A percentile compares a stretch with the other conserved stretches of the same genome.
Conservation (phyloP, 371 early-diverging fungal genomes). For the Syncephalastrum sp. region DNA sequence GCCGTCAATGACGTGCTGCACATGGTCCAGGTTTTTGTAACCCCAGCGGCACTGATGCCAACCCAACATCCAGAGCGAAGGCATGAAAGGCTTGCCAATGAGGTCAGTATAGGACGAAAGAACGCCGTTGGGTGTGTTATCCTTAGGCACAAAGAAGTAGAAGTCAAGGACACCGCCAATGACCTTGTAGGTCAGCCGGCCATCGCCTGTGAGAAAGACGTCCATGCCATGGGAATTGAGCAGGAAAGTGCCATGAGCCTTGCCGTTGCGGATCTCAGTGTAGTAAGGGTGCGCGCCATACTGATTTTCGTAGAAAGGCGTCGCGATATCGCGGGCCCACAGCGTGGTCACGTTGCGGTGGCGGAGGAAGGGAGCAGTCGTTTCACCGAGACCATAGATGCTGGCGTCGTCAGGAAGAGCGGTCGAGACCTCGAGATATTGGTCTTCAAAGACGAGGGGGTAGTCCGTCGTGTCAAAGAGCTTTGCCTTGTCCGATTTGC, state of each 20-base stretch:
- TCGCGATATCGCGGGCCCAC: slow-evolving; percentile 60
- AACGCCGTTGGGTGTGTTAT: slow-evolving; percentile 51
- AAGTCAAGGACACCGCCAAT: slow-evolving; percentile 70
- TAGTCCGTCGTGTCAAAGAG: slow-evolving; percentile 62
- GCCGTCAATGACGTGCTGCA: slow-evolving; percentile 45
- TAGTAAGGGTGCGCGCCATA: slow-evolving; percentile 77
- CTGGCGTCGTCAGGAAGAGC: slow-evolving; percentile 54
- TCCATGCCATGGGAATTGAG: slow-evolving; percentile 77
- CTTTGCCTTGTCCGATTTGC: slow-evolving; percentile 45
- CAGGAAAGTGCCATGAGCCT: slow-evolving; percentile 58
- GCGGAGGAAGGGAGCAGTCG: slow-evolving; percentile 42
- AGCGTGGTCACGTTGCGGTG: slow-evolving; percentile 33
- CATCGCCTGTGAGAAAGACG: slow-evolving; percentile 44
- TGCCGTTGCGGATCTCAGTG: slow-evolving; percentile 61
- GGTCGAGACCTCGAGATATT: slow-evolving; percentile 65
- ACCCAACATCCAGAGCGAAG: slow-evolving; percentile 54
- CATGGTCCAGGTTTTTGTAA: slow-evolving; percentile 57
- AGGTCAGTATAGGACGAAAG: slow-evolving; percentile 66
- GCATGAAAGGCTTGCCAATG: slow-evolving; percentile 63
- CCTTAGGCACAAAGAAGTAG: slow-evolving; percentile 59
- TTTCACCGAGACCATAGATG: slow-evolving; percentile 73
- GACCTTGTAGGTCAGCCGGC: slow-evolving; percentile 52
- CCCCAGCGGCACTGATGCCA: slow-evolving; percentile 76
- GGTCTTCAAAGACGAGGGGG: slow-evolving; percentile 65
- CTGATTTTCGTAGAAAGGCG: slow-evolving; percentile 53